These are phyloP conservation scores for Xylaria telfairii DNA, from an alignment of 495 filamentous ascomycete species.

Conservation along the genomic window DNA sequence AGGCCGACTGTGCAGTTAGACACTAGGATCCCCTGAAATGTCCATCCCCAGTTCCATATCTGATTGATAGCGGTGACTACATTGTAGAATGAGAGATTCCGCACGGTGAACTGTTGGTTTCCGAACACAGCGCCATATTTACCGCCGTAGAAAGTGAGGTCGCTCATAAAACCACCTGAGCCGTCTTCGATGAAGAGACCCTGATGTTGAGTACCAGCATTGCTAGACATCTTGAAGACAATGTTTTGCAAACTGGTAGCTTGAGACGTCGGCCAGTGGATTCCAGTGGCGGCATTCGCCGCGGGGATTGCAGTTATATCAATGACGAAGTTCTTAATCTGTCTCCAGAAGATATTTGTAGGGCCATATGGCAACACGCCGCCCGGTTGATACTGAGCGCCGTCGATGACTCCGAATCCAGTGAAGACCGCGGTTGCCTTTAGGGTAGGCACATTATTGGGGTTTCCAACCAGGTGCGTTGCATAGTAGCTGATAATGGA, in stretches of 20 bases:
- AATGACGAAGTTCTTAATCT: conserved; percentile 75
- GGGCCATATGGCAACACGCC: conserved; percentile 46
- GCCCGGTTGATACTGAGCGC: conserved; percentile 49
- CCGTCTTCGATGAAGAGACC: conserved; percentile 79
- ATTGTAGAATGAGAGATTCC: conserved; percentile 69
- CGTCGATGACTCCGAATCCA: conserved; percentile 67
- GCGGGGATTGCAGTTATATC: conserved; percentile 67
- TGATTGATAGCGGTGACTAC: conserved; percentile 59
- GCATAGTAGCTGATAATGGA: conserved; percentile 71
- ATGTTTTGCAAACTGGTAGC: conserved; percentile 79
- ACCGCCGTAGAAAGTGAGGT: conserved; percentile 76
- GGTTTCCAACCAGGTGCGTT: conserved; percentile 73
- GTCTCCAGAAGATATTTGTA: conserved; percentile 79
- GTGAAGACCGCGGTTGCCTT: conserved; percentile 67
- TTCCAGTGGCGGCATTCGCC: conserved; percentile 61
- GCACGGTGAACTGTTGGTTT: conserved; percentile 83
- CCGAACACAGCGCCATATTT: conserved; percentile 66
- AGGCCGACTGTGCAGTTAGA: conserved; percentile 69
- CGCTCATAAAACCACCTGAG: conserved; percentile 75
- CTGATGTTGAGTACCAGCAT: conserved; percentile 66
- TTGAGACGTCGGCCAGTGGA: conserved; percentile 82
- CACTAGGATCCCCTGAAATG: conserved; percentile 72
- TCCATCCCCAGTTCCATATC: conserved; percentile 62
- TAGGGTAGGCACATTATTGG: conserved; percentile 66
- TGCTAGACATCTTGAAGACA: conserved; percentile 66